Percentiles rank a stretch among this genome's conserved stretches.
phyloP scores from a whole-genome alignment of 495 filamentous ascomycete genomes.

The Bacidia gigantensis region DNA sequence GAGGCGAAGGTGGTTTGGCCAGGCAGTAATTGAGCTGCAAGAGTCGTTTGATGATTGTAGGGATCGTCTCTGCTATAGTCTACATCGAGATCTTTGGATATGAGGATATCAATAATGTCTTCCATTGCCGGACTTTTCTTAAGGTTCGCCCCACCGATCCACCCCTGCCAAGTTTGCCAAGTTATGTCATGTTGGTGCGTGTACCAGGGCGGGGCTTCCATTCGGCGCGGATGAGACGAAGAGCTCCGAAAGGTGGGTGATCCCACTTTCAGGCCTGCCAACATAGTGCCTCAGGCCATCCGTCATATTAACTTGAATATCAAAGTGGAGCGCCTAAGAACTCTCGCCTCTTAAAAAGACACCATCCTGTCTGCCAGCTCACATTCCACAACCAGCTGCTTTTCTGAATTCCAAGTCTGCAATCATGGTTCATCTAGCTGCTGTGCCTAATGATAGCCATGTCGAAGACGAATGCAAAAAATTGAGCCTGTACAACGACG shows the following conservation, averaged over 20 bases:
- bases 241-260: no score
- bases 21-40: no score
- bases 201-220: background rate
- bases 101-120: no score
- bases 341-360: background rate
- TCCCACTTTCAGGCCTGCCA: background rate
- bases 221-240: no score
- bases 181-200: background rate
- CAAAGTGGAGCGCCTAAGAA: background rate
- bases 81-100: no score
- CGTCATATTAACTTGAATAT: background rate
- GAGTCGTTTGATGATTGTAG: no score
- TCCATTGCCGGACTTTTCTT: background rate
- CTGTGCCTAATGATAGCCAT: constrained; percentile 38
- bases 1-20: no score
- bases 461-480: constrained; percentile 26
- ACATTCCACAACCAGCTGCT: background rate
- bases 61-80: no score
- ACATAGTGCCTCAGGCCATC: background rate
- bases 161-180: background rate
- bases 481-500: background rate
- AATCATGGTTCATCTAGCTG: constrained; percentile 56
- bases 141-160: background rate
- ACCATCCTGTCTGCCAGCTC: background rate
- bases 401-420: constrained; percentile 10